Conservation (phyloP, 805 yeast species). For the Nakazawaea anatomiae region DNA sequence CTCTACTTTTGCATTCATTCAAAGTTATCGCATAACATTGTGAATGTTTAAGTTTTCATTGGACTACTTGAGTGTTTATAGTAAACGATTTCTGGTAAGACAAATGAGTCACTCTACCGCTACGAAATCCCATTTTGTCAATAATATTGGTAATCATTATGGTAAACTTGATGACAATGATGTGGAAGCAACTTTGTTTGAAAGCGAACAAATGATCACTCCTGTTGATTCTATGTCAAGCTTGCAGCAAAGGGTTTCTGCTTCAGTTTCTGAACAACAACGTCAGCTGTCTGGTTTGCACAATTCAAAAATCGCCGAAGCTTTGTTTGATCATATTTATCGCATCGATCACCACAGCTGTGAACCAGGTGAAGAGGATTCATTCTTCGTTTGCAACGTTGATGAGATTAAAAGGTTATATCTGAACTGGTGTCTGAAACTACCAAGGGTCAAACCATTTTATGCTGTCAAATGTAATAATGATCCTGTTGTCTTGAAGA, state of each 20-base stretch:
- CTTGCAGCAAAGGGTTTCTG: not conserved
- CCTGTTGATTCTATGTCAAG: constrained; percentile 1
- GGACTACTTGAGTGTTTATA: not conserved
- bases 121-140: not conserved
- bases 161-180: not conserved
- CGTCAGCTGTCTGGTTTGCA: not conserved
- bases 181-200: not conserved
- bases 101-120: constrained; percentile 1
- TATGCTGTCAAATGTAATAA: constrained; percentile 96
- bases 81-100: not conserved
- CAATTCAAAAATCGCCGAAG: constrained; percentile 25
- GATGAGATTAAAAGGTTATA: constrained; percentile 62
- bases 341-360: constrained; percentile 51
- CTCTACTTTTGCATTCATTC: too few species aligned
- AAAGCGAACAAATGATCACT: not conserved
- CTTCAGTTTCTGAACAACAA: too few species aligned
- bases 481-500: constrained; percentile 49
- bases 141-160: not conserved
- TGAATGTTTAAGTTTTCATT: not conserved
- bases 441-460: constrained; percentile 79
- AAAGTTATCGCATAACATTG: not conserved
- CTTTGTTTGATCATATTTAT: constrained; percentile 33
- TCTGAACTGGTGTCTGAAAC: constrained; percentile 51
- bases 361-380: constrained; percentile 72
- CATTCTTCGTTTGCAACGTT: constrained; percentile 85